Evolutionary conservation across 805 yeast species (phyloP).

Genomic region (Yarrowia deformans): DNA sequence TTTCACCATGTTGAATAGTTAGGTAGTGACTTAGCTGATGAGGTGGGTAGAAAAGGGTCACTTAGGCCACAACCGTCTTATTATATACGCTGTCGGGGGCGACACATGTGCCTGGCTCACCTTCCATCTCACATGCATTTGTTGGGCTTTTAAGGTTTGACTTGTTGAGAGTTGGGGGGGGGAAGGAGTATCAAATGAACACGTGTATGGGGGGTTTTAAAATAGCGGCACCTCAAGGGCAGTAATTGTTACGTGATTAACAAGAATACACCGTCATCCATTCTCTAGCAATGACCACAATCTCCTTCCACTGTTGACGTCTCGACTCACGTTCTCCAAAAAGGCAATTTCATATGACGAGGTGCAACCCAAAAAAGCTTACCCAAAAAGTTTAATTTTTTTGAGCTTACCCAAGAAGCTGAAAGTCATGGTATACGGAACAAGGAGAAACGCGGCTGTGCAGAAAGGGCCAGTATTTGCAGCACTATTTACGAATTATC

Average conservation of each 20-base stretch:
- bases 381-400: not conserved
- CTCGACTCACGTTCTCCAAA: no score
- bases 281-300: no score
- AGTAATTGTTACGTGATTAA: no score
- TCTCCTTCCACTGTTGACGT: no score
- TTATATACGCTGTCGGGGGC: no score
- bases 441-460: constrained; percentile 9
- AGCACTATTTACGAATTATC: no score
- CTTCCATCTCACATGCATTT: constrained; percentile 39
- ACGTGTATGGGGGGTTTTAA: no score
- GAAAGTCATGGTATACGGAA: not conserved
- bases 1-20: constrained; percentile 41
- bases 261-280: no score
- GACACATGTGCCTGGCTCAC: constrained; percentile 3
- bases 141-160: constrained; percentile 39
- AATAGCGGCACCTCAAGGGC: no score
- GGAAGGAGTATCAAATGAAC: not conserved
- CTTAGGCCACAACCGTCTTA: no score
- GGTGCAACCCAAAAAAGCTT: not conserved
- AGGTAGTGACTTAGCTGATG: constrained; percentile 7
- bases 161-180: constrained; percentile 26
- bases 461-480: not conserved
- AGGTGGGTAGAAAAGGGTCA: not conserved
- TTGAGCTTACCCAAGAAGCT: not conserved
- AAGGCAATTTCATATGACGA: constrained; percentile 15